A percentile compares a stretch with the other conserved stretches of the same genome.
phyloP scores from a whole-genome alignment of 805 yeast genomes.

The Zygoascus flipseniorum region DNA sequence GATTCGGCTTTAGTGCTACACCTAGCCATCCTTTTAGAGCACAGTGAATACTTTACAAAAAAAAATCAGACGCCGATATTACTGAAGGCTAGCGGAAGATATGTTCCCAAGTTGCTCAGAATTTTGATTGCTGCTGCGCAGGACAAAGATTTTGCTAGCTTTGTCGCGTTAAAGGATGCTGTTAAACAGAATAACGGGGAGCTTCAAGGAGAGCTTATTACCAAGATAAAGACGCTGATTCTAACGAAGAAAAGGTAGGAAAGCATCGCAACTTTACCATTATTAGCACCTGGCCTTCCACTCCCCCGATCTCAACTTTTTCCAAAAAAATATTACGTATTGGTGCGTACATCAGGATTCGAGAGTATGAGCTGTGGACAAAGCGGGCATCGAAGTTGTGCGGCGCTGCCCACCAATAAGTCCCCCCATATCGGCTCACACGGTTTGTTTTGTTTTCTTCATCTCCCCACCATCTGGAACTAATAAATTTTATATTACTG shows the following conservation, averaged over 20 bases:
- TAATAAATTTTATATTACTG: neutral
- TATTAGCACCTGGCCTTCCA: too few relatives aligned
- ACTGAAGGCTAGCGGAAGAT: constrained; percentile 22
- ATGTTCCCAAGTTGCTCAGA: constrained; percentile 24
- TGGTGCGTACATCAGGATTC: neutral
- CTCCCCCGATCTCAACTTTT: too few relatives aligned
- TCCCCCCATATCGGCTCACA: neutral
- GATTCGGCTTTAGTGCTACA: constrained; percentile 23
- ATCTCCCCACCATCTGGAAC: neutral
- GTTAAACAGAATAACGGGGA: constrained; percentile 1
- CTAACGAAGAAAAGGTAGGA: constrained; percentile 1
- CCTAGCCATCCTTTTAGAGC: constrained; percentile 18
- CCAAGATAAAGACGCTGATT: neutral
- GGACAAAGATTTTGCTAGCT: constrained; percentile 14
- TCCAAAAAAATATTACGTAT: neutral
- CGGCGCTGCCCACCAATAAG: neutral
- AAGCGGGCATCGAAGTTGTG: neutral
- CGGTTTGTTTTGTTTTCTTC: neutral
- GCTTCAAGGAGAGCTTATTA: neutral
- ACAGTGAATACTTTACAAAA: constrained; percentile 2
- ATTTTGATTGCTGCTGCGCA: constrained; percentile 4
- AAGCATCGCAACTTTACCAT: neutral
- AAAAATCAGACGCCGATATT: constrained; percentile 14
- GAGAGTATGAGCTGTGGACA: neutral
- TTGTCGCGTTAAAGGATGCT: constrained; percentile 15